A percentile compares a stretch with the other conserved stretches of the same genome.
Conservation (phyloP, 1,284 basidiomycete genomes). For the Cutaneotrichosporon daszewskae region DNA sequence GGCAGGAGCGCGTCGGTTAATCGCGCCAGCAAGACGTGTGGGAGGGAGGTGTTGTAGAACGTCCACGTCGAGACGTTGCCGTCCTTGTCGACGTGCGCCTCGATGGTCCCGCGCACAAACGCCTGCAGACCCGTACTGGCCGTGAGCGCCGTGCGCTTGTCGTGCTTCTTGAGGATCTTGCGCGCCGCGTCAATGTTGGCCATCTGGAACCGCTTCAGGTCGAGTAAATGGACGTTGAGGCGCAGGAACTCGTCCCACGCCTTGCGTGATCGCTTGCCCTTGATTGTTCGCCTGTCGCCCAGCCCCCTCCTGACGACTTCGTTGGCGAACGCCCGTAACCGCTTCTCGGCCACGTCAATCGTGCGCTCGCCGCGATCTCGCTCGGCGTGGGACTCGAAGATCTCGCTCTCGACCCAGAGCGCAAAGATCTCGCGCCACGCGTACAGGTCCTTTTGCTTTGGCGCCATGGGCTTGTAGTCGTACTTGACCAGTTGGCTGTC, state of each 20-base stretch:
- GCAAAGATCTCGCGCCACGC: conserved; percentile 88
- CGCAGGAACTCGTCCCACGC: conserved; percentile 74
- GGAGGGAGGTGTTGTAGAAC: conserved; percentile 57
- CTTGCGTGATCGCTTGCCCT: conserved; percentile 58
- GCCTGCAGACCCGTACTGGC: conserved; percentile 49
- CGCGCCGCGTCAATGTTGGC: conserved; percentile 84
- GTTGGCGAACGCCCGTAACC: conserved; percentile 65
- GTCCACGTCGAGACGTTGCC: conserved; percentile 46
- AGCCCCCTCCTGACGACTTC: conserved; percentile 61
- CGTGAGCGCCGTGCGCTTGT: conserved; percentile 63
- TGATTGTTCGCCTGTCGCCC: conserved; percentile 58
- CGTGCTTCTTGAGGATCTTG: conserved; percentile 91
- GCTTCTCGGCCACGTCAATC: conserved; percentile 65
- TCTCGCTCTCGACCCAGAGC: conserved; percentile 77
- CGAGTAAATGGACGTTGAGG: conserved; percentile 73
- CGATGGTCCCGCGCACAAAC: conserved; percentile 45
- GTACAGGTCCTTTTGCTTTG: conserved; percentile 62
- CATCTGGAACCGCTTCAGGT: conserved; percentile 80
- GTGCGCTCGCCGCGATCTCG: conserved; percentile 65
- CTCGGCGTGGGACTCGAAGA: conserved; percentile 79
- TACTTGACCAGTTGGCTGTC: not conserved
- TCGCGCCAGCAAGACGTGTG: conserved; percentile 75
- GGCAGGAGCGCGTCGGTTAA: conserved; percentile 80
- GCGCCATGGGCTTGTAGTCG: conserved; percentile 34
- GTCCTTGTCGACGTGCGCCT: conserved; percentile 26